These are phyloP conservation scores for Aspergillus udagawae DNA, from an alignment of 2,329 filamentous ascomycete species.

Conservation along the genomic window DNA sequence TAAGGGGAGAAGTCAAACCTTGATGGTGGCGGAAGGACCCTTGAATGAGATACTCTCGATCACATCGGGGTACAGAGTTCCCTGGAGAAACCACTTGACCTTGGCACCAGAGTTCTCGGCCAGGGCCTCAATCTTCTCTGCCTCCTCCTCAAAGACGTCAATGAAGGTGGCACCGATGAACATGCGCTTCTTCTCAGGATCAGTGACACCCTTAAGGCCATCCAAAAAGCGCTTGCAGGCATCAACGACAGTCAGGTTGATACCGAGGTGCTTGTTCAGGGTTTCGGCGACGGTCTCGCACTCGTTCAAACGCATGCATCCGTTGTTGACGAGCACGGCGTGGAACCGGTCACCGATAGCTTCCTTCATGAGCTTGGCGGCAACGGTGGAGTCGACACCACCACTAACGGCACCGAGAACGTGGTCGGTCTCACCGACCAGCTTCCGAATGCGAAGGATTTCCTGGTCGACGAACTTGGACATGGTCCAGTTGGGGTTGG, in stretches of 20 bases:
- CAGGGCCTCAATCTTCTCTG: constrained; percentile 66
- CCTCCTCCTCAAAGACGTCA: constrained; percentile 78
- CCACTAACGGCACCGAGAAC: constrained; percentile 78
- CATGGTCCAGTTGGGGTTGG: constrained; percentile 79
- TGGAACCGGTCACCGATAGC: constrained; percentile 84
- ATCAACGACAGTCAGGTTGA: constrained; percentile 86
- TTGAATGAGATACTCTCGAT: constrained; percentile 71
- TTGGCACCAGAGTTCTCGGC: constrained; percentile 66
- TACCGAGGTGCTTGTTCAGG: constrained; percentile 72
- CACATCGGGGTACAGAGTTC: constrained; percentile 74
- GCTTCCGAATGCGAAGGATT: constrained; percentile 70
- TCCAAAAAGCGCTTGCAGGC: constrained; percentile 72
- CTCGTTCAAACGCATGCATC: constrained; percentile 81
- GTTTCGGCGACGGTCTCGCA: constrained; percentile 76
- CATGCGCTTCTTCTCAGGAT: constrained; percentile 86
- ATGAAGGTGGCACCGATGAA: constrained; percentile 82
- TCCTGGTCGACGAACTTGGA: constrained; percentile 75
- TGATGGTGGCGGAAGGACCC: constrained; percentile 67
- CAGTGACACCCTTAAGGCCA: constrained; percentile 68
- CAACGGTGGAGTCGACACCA: constrained; percentile 87
- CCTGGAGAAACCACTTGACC: constrained; percentile 83
- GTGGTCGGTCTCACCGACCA: constrained; percentile 78
- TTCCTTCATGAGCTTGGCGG: constrained; percentile 77
- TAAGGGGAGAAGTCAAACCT: constrained; percentile 24
- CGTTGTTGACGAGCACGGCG: constrained; percentile 81